These are phyloP conservation scores for Guadua angustifolia DNA, from an alignment of 176 grass and related monocot species.

Conservation along the genomic window DNA sequence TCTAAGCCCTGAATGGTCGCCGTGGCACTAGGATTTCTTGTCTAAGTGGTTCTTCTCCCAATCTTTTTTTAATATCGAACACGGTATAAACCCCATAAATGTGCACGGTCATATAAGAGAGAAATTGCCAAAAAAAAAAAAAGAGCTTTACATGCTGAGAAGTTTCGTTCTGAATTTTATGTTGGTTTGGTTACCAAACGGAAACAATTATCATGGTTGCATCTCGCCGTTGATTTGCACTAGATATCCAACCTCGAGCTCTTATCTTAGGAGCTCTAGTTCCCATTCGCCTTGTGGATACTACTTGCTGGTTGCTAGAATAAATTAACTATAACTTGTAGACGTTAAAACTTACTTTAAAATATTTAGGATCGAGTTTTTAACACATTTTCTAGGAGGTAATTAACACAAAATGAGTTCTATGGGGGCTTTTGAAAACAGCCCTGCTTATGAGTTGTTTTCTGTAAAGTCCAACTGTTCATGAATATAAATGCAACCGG, in stretches of 20 bases:
- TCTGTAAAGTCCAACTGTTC: conserved; percentile 16
- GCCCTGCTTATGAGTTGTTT: background rate
- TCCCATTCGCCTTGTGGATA: background rate
- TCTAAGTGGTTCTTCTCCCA: conserved; percentile 16
- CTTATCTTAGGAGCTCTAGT: background rate
- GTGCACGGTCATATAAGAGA: background rate
- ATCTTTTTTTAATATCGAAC: background rate
- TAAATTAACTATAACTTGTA: background rate
- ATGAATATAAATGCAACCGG: conserved; percentile 39
- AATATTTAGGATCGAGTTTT: background rate
- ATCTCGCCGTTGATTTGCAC: background rate
- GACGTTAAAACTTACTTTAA: too few species aligned
- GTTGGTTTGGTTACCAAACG: background rate
- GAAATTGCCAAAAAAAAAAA: background rate
- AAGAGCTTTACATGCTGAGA: background rate
- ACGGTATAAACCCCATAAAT: background rate
- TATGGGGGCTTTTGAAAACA: background rate
- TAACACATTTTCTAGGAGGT: background rate
- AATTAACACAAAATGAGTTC: background rate
- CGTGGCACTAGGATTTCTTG: background rate
- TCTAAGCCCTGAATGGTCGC: background rate
- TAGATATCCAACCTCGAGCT: background rate
- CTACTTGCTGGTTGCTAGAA: background rate
- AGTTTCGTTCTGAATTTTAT: too few species aligned
- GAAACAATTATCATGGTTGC: background rate